Conservation (phyloP, 306 rosid genomes). For the Vigna hirtella region DNA sequence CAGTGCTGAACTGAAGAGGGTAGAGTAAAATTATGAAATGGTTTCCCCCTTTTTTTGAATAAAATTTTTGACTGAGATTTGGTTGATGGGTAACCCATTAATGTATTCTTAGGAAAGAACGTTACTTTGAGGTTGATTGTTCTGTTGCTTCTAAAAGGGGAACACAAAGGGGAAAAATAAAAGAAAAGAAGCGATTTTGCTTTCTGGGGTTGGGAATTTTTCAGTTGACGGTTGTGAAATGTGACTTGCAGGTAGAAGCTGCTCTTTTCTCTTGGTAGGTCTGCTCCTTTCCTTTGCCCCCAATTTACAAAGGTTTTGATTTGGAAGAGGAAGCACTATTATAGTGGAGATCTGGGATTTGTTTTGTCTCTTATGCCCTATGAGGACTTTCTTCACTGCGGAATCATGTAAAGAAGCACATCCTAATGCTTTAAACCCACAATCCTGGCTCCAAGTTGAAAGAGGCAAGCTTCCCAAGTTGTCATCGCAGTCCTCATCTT, state of each 20-base stretch:
- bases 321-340: conserved; percentile 52
- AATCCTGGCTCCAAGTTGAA: conserved; percentile 97
- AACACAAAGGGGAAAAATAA: not conserved
- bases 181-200: conserved; percentile 31
- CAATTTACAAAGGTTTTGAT: conserved; percentile 44
- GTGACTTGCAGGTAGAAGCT: conserved; percentile 46
- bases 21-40: conserved; percentile 25
- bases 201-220: conserved; percentile 46
- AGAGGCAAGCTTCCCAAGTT: conserved; percentile 83
- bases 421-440: conserved; percentile 80
- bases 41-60: conserved; percentile 1
- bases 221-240: conserved; percentile 44
- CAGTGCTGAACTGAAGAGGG: conserved; percentile 10
- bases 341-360: conserved; percentile 90
- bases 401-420: conserved; percentile 79
- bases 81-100: conserved; percentile 24
- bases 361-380: conserved; percentile 72
- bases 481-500: conserved; percentile 63
- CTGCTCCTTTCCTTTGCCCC: conserved; percentile 26
- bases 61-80: conserved; percentile 38
- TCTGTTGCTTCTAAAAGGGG: conserved; percentile 25
- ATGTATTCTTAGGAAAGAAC: conserved; percentile 10
- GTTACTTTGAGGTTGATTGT: conserved; percentile 24
- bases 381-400: conserved; percentile 85
- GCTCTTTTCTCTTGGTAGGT: conserved; percentile 29